These are phyloP conservation scores for Apiotrichum domesticum DNA, from an alignment of 1,284 basidiomycete genomes.

Conservation along the genomic window DNA sequence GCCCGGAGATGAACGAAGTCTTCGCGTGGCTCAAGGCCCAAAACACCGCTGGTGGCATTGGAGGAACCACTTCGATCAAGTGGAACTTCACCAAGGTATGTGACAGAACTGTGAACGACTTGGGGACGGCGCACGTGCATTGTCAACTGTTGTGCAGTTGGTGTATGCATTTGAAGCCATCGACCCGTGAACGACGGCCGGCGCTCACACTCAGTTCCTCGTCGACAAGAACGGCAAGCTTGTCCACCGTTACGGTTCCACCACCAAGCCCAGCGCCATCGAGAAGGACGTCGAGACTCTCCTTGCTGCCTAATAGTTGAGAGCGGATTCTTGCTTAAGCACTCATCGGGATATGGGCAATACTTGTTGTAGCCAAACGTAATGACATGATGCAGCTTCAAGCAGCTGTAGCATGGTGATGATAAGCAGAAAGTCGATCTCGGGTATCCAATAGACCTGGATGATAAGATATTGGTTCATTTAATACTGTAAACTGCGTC, in stretches of 20 bases:
- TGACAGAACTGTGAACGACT: not conserved
- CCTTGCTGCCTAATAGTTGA: constrained; percentile 7
- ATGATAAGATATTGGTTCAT: too few relatives aligned
- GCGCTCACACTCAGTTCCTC: constrained; percentile 13
- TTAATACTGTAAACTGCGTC: too few relatives aligned
- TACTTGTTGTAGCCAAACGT: too few relatives aligned
- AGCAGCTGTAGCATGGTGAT: too few relatives aligned
- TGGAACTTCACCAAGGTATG: constrained; percentile 28
- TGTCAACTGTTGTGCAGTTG: too few relatives aligned
- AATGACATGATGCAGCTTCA: too few relatives aligned
- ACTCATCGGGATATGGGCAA: too few relatives aligned
- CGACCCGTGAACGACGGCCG: not conserved
- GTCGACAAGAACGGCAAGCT: constrained; percentile 35
- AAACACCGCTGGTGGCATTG: constrained; percentile 22
- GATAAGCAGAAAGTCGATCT: too few relatives aligned
- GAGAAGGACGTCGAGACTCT: constrained; percentile 36
- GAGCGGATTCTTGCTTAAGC: too few relatives aligned
- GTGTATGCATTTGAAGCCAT: too few relatives aligned
- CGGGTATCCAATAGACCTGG: too few relatives aligned
- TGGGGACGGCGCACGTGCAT: too few relatives aligned
- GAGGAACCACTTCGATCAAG: constrained; percentile 41
- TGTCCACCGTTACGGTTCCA: constrained; percentile 31
- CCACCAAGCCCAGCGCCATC: constrained; percentile 35
- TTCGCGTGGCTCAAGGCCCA: constrained; percentile 75
- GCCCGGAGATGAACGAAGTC: constrained; percentile 67